phyloP scores from a whole-genome alignment of 2,329 filamentous ascomycete genomes.

The Coniochaeta pulveracea region DNA sequence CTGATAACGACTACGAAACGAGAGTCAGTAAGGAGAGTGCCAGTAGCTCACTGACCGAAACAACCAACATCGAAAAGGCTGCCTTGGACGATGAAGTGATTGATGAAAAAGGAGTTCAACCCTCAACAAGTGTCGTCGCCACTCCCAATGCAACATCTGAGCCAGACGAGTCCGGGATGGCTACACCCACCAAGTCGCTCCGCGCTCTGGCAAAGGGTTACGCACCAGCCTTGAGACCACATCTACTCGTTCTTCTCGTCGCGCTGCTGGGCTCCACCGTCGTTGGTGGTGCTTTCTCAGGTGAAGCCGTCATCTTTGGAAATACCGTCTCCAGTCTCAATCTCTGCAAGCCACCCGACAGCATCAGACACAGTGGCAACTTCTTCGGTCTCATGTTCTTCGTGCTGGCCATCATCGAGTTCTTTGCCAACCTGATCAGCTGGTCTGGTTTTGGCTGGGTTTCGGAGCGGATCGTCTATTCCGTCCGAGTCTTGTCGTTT shows the following conservation, averaged over 20 bases:
- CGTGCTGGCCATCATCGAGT: constrained; percentile 46
- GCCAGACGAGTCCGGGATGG: constrained; percentile 5
- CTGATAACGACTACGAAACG: constrained; percentile 5
- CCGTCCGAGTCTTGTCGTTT: constrained; percentile 42
- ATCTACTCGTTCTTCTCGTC: constrained; percentile 25
- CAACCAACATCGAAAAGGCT: not conserved
- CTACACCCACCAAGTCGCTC: constrained; percentile 11
- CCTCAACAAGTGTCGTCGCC: not conserved
- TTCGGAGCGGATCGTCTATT: constrained; percentile 45
- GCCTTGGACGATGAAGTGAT: not conserved
- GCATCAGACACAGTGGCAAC: constrained; percentile 35
- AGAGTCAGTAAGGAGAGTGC: constrained; percentile 5
- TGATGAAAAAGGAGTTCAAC: constrained; percentile 1
- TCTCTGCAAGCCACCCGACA: constrained; percentile 31
- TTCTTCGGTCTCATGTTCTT: constrained; percentile 50
- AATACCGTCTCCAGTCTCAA: constrained; percentile 45
- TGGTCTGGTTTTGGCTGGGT: constrained; percentile 45
- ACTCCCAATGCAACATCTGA: not conserved
- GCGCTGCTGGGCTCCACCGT: constrained; percentile 38
- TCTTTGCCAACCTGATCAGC: constrained; percentile 46
- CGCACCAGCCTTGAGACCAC: constrained; percentile 19
- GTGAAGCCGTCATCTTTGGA: constrained; percentile 49
- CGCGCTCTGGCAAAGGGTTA: constrained; percentile 11
- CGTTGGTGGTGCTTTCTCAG: constrained; percentile 46
- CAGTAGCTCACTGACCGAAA: not conserved